These are phyloP conservation scores for Arabidopsis arenosa DNA, from an alignment of 345 rosid species.

Conservation along the genomic window DNA sequence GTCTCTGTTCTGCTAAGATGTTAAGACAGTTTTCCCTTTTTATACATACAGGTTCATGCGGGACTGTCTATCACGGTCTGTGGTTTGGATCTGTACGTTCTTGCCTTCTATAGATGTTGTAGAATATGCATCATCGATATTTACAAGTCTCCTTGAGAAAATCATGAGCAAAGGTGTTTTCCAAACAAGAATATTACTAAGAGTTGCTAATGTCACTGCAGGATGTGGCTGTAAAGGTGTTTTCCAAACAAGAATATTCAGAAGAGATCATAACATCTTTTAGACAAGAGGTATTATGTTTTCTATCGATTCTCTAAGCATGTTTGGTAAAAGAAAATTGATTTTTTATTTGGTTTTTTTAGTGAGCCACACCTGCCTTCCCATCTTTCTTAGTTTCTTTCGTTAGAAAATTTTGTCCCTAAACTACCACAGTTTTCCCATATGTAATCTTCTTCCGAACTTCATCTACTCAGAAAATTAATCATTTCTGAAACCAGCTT, in stretches of 20 bases:
- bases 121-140: slow-evolving; percentile 26
- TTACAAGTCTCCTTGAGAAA: slow-evolving; percentile 9
- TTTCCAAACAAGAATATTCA: slow-evolving; percentile 94
- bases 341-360: neutral
- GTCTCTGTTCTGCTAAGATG: slow-evolving; percentile 26
- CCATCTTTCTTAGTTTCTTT: slow-evolving; percentile 6
- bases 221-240: slow-evolving; percentile 98
- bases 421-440: slow-evolving; percentile 19
- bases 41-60: slow-evolving; percentile 82
- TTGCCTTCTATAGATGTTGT: slow-evolving; percentile 51
- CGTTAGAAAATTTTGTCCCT: neutral
- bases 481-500: slow-evolving; percentile 9
- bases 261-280: slow-evolving; percentile 80
- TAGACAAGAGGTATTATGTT: slow-evolving; percentile 78
- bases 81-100: slow-evolving; percentile 99
- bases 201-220: slow-evolving; percentile 51
- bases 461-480: neutral
- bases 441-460: neutral
- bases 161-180: slow-evolving; percentile 8
- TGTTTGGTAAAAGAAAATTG: slow-evolving; percentile 19
- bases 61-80: slow-evolving; percentile 91
- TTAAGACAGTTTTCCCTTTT: slow-evolving; percentile 11
- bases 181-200: slow-evolving; percentile 13
- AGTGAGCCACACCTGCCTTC: slow-evolving; percentile 11
- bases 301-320: slow-evolving; percentile 3